These are phyloP conservation scores for Choiromyces venosus DNA, from an alignment of 495 filamentous ascomycete species.

Conservation along the genomic window DNA sequence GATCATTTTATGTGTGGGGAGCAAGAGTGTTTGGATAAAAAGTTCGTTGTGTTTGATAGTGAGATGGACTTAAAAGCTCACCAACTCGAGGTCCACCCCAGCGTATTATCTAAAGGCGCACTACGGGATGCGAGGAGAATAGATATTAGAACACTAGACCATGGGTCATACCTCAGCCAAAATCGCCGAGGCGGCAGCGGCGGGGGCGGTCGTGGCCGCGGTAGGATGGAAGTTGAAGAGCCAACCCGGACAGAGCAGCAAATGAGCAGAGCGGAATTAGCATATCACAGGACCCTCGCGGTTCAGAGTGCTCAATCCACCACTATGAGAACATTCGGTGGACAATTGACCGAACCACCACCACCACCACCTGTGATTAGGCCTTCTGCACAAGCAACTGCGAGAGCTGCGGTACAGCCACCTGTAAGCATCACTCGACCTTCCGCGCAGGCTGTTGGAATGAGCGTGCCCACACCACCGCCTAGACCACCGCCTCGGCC, in stretches of 20 bases:
- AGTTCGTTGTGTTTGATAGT: constrained; percentile 93
- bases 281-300: constrained; percentile 87
- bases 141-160: constrained; percentile 79
- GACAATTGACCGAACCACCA: constrained; percentile 57
- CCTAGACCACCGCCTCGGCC: constrained; percentile 25
- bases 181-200: constrained; percentile 56
- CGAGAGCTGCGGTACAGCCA: not conserved
- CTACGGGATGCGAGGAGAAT: constrained; percentile 78
- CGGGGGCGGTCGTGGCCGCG: constrained; percentile 49
- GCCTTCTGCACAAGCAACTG: constrained; percentile 12
- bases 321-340: constrained; percentile 72
- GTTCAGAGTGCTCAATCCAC: constrained; percentile 79
- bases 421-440: not conserved
- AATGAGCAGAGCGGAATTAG: constrained; percentile 76
- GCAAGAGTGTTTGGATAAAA: constrained; percentile 86
- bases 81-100: constrained; percentile 69
- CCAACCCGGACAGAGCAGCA: constrained; percentile 76
- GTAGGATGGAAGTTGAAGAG: constrained; percentile 72
- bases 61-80: constrained; percentile 91
- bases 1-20: constrained; percentile 85
- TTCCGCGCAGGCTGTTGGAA: constrained; percentile 13
- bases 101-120: constrained; percentile 73
- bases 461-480: constrained; percentile 24
- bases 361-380: constrained; percentile 16
- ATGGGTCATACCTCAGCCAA: constrained; percentile 61